Base-by-base conservation (phyloP, 2,329 filamentous ascomycete species). In the Botrytis tulipae region DNA sequence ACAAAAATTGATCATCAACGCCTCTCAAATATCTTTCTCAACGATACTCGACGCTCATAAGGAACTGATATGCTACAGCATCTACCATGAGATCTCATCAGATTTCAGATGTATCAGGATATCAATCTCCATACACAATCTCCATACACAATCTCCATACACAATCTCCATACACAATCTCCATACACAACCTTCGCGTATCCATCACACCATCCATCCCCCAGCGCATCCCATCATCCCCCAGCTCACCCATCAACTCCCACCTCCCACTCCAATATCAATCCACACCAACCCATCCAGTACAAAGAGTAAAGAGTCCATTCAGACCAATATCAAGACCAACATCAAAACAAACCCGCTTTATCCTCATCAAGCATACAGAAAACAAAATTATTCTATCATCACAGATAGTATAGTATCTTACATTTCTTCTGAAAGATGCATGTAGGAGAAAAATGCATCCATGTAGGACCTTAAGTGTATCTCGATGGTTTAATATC, bases 381-480 rank as follows among this genome's bases (percentile, higher is more conserved):
- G 1, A 25, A 5, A 25, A 25, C 9, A 48, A 25, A 10, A 22
- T 4, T 25, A 3, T 10, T 48, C 20, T 48, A 25, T 25, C 25
- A 4, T 32, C 32, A 32, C 10, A 25, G 4, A 22, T 12, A 9
- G 0, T 9, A 22, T 12, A 9, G 0, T 9, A 48, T 25, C 22
- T 25, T 1, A 48, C 1, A 25, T 25, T 14, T 25, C 22, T 14
- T 5, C 10, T 0, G 46, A 25, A 1, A 5, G 3, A n/a, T 51
- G 12, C 37, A 37, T 37, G 8, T 37, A 37, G 7, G 37, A 37
- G 37, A 1, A 37, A 37, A 9, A 9, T 37, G 1, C 25, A 51
- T 51, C 7, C 25, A 51, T n/a, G 1, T 5, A 51, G 48, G 10
- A n/a, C 4, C 9, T 51, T n/a, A 10, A n/a, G 4, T n/a, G 10